Base-by-base conservation (phyloP, 441 rosid genomes). In the Rhodomyrtus psidioides region DNA sequence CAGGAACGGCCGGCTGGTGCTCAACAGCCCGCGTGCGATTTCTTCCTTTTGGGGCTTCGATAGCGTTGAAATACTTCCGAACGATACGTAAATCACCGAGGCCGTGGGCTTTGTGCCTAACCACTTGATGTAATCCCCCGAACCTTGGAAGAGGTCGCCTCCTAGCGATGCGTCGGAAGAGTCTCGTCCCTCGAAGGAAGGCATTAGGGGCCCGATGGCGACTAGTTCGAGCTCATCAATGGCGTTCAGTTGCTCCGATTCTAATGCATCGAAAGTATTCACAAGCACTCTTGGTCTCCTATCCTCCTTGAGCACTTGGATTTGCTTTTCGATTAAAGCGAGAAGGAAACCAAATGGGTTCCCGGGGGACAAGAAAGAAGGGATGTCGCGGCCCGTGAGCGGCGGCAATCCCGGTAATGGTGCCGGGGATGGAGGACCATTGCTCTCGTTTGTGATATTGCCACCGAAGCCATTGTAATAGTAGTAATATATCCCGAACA, bases 61-160 rank as follows among this genome's bases (percentile, higher is more conserved):
- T 23, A 93, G 28, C 76, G 57, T 84, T 0, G 87, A 83, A 2
- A 90, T 81, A 62, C 92, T 93, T 28, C 97, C 98, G n/a, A 93
- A 92, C 0, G 96, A 92, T 9, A 94, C 88, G 24, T 93, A 95
- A 46, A 94, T 84, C 57, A 94, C 95, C 19, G 96, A 94, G 21
- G 91, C 91, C 75, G 86, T 84, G 16, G 91, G 88, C 88, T 91
- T 91, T 6, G 93, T 89, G 75, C 90, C 85, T 12, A 94, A 82
- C 96, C 95, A 95, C 70, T 89, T 84, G 1, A 44, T 81, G 54
- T 92, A 90, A n/a, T 88, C 89, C 27, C 54, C 83, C 0, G 91
- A 82, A 34, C 81, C 87, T 23, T 46, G 46, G 42, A 86, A 84
- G 30, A 94, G 86, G 76, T 91, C 90, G 3, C 83, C 90, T 24